Base-by-base conservation (phyloP, 371 early-diverging fungal genomes). In the Apophysomyces ossiformis region DNA sequence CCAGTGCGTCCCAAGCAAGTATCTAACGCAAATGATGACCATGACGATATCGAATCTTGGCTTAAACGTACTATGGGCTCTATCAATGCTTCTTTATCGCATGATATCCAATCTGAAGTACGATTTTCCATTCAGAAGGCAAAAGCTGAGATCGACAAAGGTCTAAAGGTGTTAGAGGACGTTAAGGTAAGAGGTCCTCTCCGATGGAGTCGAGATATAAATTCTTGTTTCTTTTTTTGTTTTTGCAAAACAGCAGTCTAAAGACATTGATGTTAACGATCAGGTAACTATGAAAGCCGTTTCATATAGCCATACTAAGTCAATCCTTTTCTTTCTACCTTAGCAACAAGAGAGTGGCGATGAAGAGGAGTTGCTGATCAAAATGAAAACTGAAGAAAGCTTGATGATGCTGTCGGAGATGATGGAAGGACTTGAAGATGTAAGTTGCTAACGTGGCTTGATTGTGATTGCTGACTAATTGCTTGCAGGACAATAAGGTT, bases 91-190 rank as follows among this genome's bases (percentile, higher is more conserved):
- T 62, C 71, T 7, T 69, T 66, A 26, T 66, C 71, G 2, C 69
- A 64, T 32, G 72, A 69, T 5, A 43, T 72, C 39, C 45, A 69
- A 37, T 36, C 63, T 6, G 73, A 72, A 47, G 81, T 77, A 12
- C 79, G 73, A 35, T 73, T 75, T 35, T 74, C 78, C 1, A 58
- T 84, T 21, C 78, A 77, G 50, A 79, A 81, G 61, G 84, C 82
- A 39, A 77, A 75, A 57, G 78, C 78, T 41, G 83, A 85, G 59
- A 83, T 85, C 9, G 78, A 78, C 41, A 77, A 79, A 26, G 83
- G 71, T 2, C 43, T 74, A 13, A 66, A 74, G 58, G 68, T 82
- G 38, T 63, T 84, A 50, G 84, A 78, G 47, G 79, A 76, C 6
- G 66, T 73, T 36, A 73, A 73, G 65, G 74, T 71, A 65, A 35